Percentiles rank a stretch among this genome's conserved stretches.
Conservation (phyloP, 176 grass and related monocot species). For the Musa itinerans region DNA sequence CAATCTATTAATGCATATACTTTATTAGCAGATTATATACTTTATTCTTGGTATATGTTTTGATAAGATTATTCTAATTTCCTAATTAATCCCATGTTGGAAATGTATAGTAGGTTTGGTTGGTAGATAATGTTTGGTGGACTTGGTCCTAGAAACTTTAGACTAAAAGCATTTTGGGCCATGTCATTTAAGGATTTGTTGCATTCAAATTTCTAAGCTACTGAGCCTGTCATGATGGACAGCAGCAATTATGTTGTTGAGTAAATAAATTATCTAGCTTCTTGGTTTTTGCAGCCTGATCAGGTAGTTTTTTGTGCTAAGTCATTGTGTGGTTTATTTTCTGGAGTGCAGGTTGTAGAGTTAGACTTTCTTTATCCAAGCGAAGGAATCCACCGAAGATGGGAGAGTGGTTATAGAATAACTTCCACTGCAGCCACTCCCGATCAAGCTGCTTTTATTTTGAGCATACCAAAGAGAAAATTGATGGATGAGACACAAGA, state of each 20-base stretch:
- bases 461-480: constrained; percentile 91
- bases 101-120: background rate
- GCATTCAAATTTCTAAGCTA: background rate
- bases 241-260: background rate
- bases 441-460: constrained; percentile 95
- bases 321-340: background rate
- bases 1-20: background rate
- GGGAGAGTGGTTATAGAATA: constrained; percentile 92
- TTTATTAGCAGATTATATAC: background rate
- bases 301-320: background rate
- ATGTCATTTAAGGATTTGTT: no score
- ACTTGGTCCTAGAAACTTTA: no score
- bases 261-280: background rate
- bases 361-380: constrained; percentile 98
- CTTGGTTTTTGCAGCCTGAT: background rate
- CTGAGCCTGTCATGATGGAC: background rate
- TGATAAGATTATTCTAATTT: background rate
- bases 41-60: background rate
- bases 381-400: constrained; percentile 87
- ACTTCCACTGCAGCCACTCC: constrained; percentile 83
- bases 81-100: background rate
- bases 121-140: background rate
- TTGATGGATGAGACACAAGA: constrained; percentile 88
- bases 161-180: no score
- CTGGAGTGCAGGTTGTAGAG: constrained; percentile 70